phyloP scores from a whole-genome alignment of 2,329 filamentous ascomycete species.

The Penicillium janthinellum region DNA sequence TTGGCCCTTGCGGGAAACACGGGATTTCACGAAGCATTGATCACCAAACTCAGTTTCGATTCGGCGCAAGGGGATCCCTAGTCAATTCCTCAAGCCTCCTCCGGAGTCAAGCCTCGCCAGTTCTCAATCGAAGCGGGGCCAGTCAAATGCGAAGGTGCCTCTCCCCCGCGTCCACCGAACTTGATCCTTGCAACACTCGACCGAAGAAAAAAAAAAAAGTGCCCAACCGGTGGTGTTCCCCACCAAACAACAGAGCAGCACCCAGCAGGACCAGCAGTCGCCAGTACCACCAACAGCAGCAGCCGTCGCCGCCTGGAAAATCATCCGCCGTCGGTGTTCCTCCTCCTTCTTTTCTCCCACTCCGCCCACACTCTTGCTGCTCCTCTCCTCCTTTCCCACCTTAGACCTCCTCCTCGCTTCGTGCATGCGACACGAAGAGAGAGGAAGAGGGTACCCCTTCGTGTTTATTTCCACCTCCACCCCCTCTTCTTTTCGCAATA shows the following conservation, averaged over 20 bases:
- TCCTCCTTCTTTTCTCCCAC: not conserved
- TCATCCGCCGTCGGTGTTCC: not conserved
- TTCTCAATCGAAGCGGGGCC: not conserved
- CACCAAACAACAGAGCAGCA: not conserved
- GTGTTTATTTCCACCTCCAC: not conserved
- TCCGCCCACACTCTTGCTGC: not conserved
- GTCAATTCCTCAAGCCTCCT: not conserved
- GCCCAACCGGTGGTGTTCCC: not conserved
- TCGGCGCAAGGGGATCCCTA: not conserved
- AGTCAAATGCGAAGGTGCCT: conserved; percentile 5
- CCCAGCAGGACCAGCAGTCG: no score
- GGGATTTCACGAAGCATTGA: not conserved
- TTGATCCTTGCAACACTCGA: not conserved
- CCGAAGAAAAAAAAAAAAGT: conserved; percentile 1
- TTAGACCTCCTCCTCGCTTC: conserved; percentile 18
- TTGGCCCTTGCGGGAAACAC: not conserved
- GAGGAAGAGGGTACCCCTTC: conserved; percentile 4
- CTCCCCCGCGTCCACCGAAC: not conserved
- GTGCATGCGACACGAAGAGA: conserved; percentile 13
- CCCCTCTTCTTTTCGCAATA: not conserved
- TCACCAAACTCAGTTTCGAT: not conserved
- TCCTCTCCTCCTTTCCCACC: not conserved
- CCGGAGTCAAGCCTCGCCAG: not conserved
- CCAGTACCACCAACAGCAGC: not conserved
- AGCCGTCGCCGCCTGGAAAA: not conserved